Conservation (phyloP, 257 asterid genomes). For the Solanum pimpinellifolium region DNA sequence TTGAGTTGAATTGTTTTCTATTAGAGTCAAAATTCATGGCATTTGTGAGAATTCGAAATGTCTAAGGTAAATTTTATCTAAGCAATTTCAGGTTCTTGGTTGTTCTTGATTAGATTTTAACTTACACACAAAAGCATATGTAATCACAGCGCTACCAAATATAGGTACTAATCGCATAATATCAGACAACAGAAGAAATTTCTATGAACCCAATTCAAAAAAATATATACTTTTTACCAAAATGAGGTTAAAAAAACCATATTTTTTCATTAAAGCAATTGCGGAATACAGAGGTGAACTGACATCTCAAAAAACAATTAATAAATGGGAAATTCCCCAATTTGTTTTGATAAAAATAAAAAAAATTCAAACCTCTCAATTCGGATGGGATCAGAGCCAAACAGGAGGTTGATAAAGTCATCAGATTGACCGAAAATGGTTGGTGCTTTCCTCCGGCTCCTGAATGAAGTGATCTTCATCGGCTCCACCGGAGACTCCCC, state of each 20-base stretch:
- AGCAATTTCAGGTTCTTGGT: too few relatives aligned
- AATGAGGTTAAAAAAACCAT: not conserved
- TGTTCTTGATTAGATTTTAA: too few relatives aligned
- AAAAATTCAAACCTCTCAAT: conserved; percentile 38
- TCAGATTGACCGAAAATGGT: conserved; percentile 8
- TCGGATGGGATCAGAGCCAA: conserved; percentile 87
- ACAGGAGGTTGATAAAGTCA: conserved; percentile 47
- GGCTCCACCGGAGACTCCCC: not conserved
- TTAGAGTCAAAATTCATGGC: too few relatives aligned
- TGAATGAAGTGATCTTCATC: conserved; percentile 24
- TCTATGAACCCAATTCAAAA: not conserved
- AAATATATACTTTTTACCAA: not conserved
- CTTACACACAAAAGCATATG: not conserved
- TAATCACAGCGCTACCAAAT: not conserved
- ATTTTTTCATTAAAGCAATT: not conserved
- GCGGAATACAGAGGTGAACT: not conserved
- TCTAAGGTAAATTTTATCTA: too few relatives aligned
- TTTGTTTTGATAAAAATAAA: not conserved
- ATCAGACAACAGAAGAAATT: not conserved
- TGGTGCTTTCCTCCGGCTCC: conserved; percentile 29
- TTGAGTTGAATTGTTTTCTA: too few relatives aligned
- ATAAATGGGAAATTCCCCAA: not conserved
- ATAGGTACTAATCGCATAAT: not conserved
- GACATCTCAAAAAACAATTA: not conserved
- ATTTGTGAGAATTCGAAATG: too few relatives aligned